phyloP scores from a whole-genome alignment of 2,329 filamentous ascomycete genomes.

The Xylaria sp. region DNA sequence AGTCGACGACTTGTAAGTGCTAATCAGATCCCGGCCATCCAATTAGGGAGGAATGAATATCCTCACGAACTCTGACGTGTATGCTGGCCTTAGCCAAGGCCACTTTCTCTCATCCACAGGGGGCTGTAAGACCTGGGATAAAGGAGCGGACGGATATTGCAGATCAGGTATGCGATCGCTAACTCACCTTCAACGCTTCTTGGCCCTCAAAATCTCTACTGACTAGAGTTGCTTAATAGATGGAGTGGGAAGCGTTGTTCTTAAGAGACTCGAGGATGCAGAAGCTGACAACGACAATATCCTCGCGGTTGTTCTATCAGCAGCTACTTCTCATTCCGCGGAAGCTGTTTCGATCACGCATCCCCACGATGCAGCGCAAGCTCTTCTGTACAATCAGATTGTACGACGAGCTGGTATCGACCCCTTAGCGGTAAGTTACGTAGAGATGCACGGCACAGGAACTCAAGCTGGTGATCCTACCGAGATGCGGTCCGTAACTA shows the following conservation, averaged over 20 bases:
- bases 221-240: no score
- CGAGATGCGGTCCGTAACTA: slow-evolving; percentile 71
- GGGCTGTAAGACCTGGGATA: slow-evolving; percentile 36
- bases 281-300: no score
- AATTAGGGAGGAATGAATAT: slow-evolving; percentile 43
- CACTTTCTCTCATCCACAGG: slow-evolving; percentile 57
- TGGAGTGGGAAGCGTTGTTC: no score
- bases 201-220: no score
- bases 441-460: slow-evolving; percentile 76
- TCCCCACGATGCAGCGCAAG: slow-evolving; percentile 71
- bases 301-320: no score
- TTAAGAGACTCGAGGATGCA: no score
- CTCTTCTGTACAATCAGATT: not conserved
- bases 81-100: slow-evolving; percentile 68
- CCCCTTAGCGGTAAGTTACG: slow-evolving; percentile 63
- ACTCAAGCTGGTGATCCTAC: slow-evolving; percentile 74
- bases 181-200: no score
- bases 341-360: slow-evolving; percentile 57
- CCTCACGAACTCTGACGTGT: slow-evolving; percentile 66
- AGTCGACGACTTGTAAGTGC: no score
- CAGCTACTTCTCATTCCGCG: no score
- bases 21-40: no score
- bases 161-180: no score
- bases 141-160: slow-evolving; percentile 37
- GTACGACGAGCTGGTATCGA: slow-evolving; percentile 60